These are phyloP conservation scores for Cyclaneusma minus DNA, from an alignment of 2,329 filamentous ascomycete species.

Conservation along the genomic window DNA sequence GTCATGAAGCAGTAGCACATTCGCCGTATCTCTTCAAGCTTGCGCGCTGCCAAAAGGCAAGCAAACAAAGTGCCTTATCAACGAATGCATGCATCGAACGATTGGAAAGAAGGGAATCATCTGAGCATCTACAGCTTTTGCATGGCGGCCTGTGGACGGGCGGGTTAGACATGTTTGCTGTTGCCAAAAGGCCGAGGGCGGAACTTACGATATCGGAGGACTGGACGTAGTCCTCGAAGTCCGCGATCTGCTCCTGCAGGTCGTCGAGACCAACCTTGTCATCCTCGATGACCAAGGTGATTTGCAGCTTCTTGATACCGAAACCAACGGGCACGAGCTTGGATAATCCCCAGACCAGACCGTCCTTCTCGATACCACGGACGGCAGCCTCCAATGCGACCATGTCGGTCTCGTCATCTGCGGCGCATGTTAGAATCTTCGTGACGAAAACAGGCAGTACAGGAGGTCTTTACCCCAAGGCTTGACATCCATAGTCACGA, in stretches of 20 bases:
- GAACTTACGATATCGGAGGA: constrained; percentile 63
- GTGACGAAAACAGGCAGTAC: background rate
- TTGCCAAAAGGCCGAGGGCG: background rate
- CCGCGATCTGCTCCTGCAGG: constrained; percentile 72
- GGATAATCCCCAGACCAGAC: constrained; percentile 89
- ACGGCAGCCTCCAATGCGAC: constrained; percentile 65
- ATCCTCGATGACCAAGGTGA: constrained; percentile 95
- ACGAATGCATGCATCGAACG: no score
- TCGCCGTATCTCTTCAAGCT: no score
- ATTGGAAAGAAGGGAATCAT: constrained; percentile 16
- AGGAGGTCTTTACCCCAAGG: constrained; percentile 63
- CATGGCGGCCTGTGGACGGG: constrained; percentile 47
- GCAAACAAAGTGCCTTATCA: constrained; percentile 4
- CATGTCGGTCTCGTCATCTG: constrained; percentile 91
- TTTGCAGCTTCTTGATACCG: constrained; percentile 98
- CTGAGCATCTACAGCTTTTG: constrained; percentile 61
- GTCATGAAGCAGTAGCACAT: no score
- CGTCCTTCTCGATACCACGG: constrained; percentile 74
- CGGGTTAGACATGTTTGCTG: constrained; percentile 7
- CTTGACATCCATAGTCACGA: constrained; percentile 94
- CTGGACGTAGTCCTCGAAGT: constrained; percentile 90
- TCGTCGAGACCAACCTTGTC: constrained; percentile 85
- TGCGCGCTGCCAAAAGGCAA: no score
- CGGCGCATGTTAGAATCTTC: constrained; percentile 9
- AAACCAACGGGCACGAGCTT: constrained; percentile 84